Conservation (phyloP, 2,329 filamentous ascomycete genomes). For the Fusarium buxicola region DNA sequence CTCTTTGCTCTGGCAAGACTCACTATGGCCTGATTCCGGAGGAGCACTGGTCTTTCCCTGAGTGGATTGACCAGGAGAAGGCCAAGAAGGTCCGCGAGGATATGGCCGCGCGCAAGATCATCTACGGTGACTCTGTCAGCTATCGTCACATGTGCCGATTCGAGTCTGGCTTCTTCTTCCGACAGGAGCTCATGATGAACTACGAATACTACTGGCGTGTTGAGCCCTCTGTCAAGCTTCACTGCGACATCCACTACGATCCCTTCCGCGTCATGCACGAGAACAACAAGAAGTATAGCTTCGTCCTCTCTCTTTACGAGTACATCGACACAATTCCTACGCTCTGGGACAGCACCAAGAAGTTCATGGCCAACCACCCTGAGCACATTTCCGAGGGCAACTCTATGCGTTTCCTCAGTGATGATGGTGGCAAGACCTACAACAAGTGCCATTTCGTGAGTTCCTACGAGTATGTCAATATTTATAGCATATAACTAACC, state of each 20-base stretch:
- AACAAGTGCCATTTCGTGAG: conserved; percentile 97
- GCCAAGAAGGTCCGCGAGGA: conserved; percentile 91
- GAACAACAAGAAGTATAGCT: conserved; percentile 98
- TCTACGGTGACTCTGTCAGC: conserved; percentile 96
- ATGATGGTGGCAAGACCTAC: conserved; percentile 91
- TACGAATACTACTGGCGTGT: conserved; percentile 99
- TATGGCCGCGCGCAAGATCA: conserved; percentile 94
- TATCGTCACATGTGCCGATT: conserved; percentile 99
- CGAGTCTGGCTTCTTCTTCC: conserved; percentile 99
- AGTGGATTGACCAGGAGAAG: conserved; percentile 95
- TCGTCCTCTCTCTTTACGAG: conserved; percentile 94
- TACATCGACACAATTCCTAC: conserved; percentile 97
- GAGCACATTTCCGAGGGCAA: conserved; percentile 88
- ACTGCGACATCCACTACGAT: conserved; percentile 95
- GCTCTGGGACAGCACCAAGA: conserved; percentile 94
- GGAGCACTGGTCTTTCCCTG: conserved; percentile 98
- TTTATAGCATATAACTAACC: conserved; percentile 16
- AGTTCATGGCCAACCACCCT: conserved; percentile 90
- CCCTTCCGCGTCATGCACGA: conserved; percentile 97
- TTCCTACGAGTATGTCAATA: not conserved
- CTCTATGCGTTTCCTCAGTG: conserved; percentile 89
- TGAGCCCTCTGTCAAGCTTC: conserved; percentile 95
- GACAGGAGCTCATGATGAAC: conserved; percentile 89
- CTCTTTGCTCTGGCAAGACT: conserved; percentile 92
- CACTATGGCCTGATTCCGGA: conserved; percentile 89